phyloP scores from a whole-genome alignment of 768 basidiomycete species.

The Leccinum longicurvipes region DNA sequence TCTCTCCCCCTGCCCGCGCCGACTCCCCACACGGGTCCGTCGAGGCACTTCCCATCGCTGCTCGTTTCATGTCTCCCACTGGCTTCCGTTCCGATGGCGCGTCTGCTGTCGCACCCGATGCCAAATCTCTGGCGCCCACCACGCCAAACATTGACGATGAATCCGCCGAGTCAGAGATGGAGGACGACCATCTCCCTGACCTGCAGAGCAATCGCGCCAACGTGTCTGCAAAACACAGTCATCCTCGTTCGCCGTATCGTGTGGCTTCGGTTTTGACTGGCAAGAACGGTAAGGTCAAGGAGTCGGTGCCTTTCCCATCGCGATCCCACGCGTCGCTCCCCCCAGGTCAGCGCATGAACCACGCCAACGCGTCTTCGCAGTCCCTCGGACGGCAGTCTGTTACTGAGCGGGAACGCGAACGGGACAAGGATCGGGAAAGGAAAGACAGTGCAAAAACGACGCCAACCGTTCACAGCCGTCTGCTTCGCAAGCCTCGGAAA shows the following conservation, averaged over 20 bases:
- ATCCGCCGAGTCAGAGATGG: conserved; percentile 70
- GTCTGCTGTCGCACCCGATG: conserved; percentile 37
- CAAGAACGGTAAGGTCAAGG: conserved; percentile 39
- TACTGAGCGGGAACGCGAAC: conserved; percentile 40
- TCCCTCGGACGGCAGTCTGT: conserved; percentile 72
- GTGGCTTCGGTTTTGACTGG: conserved; percentile 40
- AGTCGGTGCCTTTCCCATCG: conserved; percentile 70
- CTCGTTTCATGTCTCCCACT: conserved; percentile 80
- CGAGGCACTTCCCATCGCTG: conserved; percentile 82
- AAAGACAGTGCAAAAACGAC: conserved; percentile 39
- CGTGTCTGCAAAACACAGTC: conserved; percentile 51
- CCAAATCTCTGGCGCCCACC: conserved; percentile 45
- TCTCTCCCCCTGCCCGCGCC: conserved; percentile 58
- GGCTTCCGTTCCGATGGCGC: conserved; percentile 48
- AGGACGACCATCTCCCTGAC: conserved; percentile 46
- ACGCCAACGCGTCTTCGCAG: conserved; percentile 60
- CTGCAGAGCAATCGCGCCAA: conserved; percentile 24
- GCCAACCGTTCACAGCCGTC: conserved; percentile 35
- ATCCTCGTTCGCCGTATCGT: conserved; percentile 78
- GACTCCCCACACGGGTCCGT: conserved; percentile 69
- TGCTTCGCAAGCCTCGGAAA: conserved; percentile 69
- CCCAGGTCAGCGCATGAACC: conserved; percentile 52
- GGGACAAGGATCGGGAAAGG: conserved; percentile 47
- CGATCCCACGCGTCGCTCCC: conserved; percentile 78
- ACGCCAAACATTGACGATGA: conserved; percentile 70